Conservation (phyloP, 73 alveolate species). For the Paramecium biaurelia region DNA sequence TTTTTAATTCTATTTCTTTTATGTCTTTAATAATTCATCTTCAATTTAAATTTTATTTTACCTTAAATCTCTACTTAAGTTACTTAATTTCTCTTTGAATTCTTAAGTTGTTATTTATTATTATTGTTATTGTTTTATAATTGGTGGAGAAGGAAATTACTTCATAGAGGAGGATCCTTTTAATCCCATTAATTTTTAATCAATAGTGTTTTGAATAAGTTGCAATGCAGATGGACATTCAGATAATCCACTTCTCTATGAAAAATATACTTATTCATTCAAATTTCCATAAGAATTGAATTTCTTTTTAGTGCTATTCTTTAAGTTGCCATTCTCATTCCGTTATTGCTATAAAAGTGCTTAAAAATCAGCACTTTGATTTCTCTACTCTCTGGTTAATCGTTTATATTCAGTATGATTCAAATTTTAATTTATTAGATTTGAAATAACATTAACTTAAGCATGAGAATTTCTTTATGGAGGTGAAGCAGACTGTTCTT, state of each 20-base stretch:
- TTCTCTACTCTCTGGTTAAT: conserved; percentile 1
- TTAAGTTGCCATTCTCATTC: background rate
- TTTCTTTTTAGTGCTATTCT: background rate
- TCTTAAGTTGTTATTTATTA: background rate
- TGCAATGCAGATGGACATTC: background rate
- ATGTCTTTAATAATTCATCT: background rate
- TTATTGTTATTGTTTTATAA: background rate
- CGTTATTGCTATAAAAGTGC: background rate
- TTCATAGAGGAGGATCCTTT: conserved; percentile 12
- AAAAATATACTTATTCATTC: background rate
- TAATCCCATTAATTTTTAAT: background rate
- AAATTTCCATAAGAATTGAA: background rate
- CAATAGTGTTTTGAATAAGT: background rate
- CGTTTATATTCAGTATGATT: conserved; percentile 13
- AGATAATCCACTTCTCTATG: background rate
- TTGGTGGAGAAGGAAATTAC: background rate
- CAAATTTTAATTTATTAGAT: background rate
- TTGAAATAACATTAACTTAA: background rate
- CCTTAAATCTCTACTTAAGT: background rate
- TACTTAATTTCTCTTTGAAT: background rate
- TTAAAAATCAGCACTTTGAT: conserved; percentile 10
- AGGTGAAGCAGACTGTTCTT: background rate
- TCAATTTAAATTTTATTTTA: background rate
- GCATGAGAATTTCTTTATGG: background rate
- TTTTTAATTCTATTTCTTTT: background rate